Base-by-base conservation (phyloP, 352 stramenopile species). In the Peronospora belbahrii region DNA sequence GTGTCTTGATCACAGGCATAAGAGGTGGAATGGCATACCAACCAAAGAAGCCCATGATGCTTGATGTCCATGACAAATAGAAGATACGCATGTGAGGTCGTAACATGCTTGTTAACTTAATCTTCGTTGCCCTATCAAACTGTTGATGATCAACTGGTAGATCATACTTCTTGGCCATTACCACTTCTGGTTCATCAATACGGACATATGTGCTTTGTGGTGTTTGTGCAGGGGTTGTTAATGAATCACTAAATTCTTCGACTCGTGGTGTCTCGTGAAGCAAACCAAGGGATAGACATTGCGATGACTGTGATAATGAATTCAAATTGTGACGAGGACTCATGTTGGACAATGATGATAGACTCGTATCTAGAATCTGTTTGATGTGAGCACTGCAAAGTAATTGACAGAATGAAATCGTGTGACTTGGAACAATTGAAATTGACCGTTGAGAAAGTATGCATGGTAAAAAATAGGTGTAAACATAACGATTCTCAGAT, bases 21-120 rank as follows among this genome's bases (percentile, higher is more conserved):
- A 98, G 80, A 13, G 94, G 94, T 1, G 91, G 88, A 59, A 97
- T 96, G 27, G 86, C 76, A 64, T 97, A 97, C 88, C 89, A 97
- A 45, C 91, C 88, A 59, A 97, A 74, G 67, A 98, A 97, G 25
- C 89, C 91, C 28, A 76, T 82, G 68, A 97, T 96, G 55, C 90
- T 95, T 32, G 71, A 87, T 17, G 96, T 67, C 88, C 88, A 97
- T 22, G 84, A 75, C 43, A 86, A 56, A 65, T 97, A 89, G 67
- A 98, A 97, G 30, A 88, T 88, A 47, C 94, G 83, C 89, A 97
- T 97, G 70, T 97, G 93, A 3, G 94, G 94, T 11, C 87, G 70
- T 48, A 67, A 49, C 58, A 96, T 80, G 40, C 62, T 94, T 17
- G 66, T 71, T 0, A 82, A 66, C 42, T 92, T 81, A 63, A 96